A percentile compares a stretch with the other conserved stretches of the same genome.
These are phyloP conservation scores for Silene uniflora DNA, from an alignment of 148 eudicot species.

Conservation along the genomic window DNA sequence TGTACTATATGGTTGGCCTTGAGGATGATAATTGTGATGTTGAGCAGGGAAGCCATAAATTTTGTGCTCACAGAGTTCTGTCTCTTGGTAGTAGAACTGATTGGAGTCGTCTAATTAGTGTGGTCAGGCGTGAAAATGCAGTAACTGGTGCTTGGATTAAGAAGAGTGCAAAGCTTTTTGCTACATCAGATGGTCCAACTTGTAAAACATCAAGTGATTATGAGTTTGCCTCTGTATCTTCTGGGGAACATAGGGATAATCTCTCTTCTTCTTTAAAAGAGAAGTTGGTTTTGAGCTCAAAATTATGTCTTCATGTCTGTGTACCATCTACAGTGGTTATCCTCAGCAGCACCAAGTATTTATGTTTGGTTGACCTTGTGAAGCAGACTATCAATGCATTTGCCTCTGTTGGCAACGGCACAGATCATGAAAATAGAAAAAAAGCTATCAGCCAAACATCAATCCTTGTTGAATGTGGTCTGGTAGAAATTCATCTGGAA, in stretches of 20 bases:
- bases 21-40: constrained; percentile 23
- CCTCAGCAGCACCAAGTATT: constrained; percentile 46
- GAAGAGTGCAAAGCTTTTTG: constrained; percentile 62
- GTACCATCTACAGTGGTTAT: constrained; percentile 48
- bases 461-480: constrained; percentile 67
- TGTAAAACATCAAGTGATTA: constrained; percentile 38
- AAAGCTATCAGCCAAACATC: constrained; percentile 47
- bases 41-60: constrained; percentile 25
- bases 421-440: constrained; percentile 29
- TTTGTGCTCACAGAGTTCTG: constrained; percentile 43
- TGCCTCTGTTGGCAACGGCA: constrained; percentile 30
- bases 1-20: constrained; percentile 41
- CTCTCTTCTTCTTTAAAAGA: constrained; percentile 37
- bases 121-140: constrained; percentile 63
- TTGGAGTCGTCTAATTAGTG: constrained; percentile 48
- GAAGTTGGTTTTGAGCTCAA: constrained; percentile 69
- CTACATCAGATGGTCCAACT: constrained; percentile 53
- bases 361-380: constrained; percentile 39
- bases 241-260: constrained; percentile 48
- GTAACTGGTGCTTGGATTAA: constrained; percentile 66
- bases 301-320: constrained; percentile 50
- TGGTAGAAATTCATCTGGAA: constrained; percentile 44
- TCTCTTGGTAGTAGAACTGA: constrained; percentile 42
- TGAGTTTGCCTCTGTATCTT: constrained; percentile 74
- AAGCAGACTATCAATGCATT: constrained; percentile 45